Evolutionary conservation across 2,329 filamentous ascomycete species (phyloP).

Genomic region (Fonsecaea monophora): DNA sequence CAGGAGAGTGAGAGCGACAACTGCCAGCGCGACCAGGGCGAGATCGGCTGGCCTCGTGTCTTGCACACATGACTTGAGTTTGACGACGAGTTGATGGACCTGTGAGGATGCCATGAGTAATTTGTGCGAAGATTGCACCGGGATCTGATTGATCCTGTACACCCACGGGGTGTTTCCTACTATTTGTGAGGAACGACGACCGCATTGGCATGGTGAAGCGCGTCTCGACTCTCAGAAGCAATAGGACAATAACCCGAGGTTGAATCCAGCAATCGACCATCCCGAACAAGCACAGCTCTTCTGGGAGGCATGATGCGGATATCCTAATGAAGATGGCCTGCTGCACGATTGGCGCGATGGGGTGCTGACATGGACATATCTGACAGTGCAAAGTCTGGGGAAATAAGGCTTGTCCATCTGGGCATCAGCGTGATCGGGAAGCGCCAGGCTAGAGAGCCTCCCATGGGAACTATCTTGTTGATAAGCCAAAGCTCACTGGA

Average conservation of each 20-base stretch:
- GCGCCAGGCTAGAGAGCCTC: not conserved
- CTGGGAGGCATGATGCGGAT: not conserved
- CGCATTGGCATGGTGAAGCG: not conserved
- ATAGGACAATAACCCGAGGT: not conserved
- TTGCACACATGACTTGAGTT: not conserved
- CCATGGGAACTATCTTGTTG: not conserved
- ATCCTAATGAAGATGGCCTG: not conserved
- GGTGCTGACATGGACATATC: not conserved
- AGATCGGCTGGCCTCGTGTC: not conserved
- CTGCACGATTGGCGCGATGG: not conserved
- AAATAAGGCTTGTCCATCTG: not conserved
- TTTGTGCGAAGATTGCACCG: not conserved
- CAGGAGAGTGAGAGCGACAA: not conserved
- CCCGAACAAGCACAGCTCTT: not conserved
- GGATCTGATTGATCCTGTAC: not conserved
- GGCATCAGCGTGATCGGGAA: not conserved
- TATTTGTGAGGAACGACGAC: not conserved
- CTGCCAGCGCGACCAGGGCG: conserved; percentile 2
- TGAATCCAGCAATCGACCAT: not conserved
- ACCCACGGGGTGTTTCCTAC: not conserved
- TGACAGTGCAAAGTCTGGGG: not conserved
- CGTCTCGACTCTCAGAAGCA: not conserved
- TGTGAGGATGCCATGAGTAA: not conserved
- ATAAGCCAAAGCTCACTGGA: not conserved
- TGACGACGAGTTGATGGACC: not conserved